Base-by-base conservation (phyloP, 805 yeast genomes). In the Hyphopichia homilentoma region DNA sequence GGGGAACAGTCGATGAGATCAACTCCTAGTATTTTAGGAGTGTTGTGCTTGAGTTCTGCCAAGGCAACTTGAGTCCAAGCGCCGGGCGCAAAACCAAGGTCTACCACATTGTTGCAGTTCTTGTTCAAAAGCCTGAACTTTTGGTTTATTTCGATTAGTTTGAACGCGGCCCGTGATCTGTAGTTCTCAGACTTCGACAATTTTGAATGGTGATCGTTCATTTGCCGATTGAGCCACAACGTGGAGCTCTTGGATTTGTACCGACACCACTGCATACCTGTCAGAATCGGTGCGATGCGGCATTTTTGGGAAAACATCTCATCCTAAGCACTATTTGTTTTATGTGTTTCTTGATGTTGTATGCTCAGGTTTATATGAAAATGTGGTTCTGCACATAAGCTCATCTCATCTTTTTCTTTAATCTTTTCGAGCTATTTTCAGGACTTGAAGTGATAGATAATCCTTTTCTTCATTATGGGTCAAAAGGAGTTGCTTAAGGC, bases 41-140 rank as follows among this genome's bases (percentile, higher is more conserved):
- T 21, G 9, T 20, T 33, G 70, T 68, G 27, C 3, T 28, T 32
- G 26, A 44, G 33, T 34, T 73, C 54, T 33, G 74, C 75, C 6
- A 73, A 59, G 0, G 90, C 89, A 1, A 86, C 89, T 52, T 87
- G 95, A 6, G 90, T 76, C 96, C 96, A 87, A 3, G 95, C 88
- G 0, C 96, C 96, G 0, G 96, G 96, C 0, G 96, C 95, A 54
- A 79, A 88, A 0, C 96, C 96, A 28, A 93, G 61, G 61, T 93
- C 98, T 4, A 93, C 77, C 1, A 93, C 83, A 26, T 77, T 73
- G 42, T 61, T 68, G 0, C 77, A 68, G 2, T 68, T 68, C 24
- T 59, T 56, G 29, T 40, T 52, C 53, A 90, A 79, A 2, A 93
- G 39, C 20, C 65, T 55, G 57, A 68, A 84, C 45, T 73, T 77